Percentiles rank a stretch among this genome's conserved stretches.
phyloP scores from a whole-genome alignment of 345 rosid species.

The Salix dunnii region DNA sequence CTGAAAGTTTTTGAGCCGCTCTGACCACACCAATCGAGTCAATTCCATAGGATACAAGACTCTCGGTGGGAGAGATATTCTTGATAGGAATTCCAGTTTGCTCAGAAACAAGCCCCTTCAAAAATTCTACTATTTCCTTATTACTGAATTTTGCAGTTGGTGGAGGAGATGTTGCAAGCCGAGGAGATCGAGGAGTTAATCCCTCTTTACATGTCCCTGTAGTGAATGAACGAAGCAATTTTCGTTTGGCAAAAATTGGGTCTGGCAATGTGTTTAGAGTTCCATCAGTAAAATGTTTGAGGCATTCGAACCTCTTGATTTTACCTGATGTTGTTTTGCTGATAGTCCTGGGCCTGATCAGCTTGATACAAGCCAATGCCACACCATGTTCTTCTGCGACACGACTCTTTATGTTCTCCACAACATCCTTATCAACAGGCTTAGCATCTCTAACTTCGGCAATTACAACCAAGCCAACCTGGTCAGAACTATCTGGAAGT shows the following conservation, averaged over 20 bases:
- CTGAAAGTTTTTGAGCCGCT: slow-evolving; percentile 69
- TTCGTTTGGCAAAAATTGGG: slow-evolving; percentile 35
- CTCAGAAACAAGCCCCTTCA: slow-evolving; percentile 46
- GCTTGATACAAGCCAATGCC: slow-evolving; percentile 42
- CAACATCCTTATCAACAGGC: slow-evolving; percentile 34
- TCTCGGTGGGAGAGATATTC: slow-evolving; percentile 44
- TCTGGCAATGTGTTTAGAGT: slow-evolving; percentile 40
- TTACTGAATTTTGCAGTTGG: slow-evolving; percentile 30
- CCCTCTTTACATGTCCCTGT: slow-evolving; percentile 49
- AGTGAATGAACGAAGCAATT: slow-evolving; percentile 39
- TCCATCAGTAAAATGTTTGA: slow-evolving; percentile 53
- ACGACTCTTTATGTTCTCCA: slow-evolving; percentile 39
- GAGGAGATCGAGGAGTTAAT: slow-evolving; percentile 41
- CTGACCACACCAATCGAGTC: slow-evolving; percentile 70
- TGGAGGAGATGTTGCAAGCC: slow-evolving; percentile 25
- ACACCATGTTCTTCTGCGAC: slow-evolving; percentile 66
- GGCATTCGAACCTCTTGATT: slow-evolving; percentile 72
- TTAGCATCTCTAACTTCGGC: slow-evolving; percentile 63
- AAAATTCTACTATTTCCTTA: slow-evolving; percentile 45
- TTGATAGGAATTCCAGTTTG: slow-evolving; percentile 42
- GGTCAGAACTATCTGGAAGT: slow-evolving; percentile 52
- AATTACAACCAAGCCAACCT: slow-evolving; percentile 61
- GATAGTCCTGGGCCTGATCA: slow-evolving; percentile 59
- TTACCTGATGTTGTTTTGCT: slow-evolving; percentile 70
- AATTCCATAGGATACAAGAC: slow-evolving; percentile 57